A percentile compares a stretch with the other conserved stretches of the same genome.
Evolutionary conservation across 805 yeast species (phyloP).

Genomic region (Spathaspora sp.): DNA sequence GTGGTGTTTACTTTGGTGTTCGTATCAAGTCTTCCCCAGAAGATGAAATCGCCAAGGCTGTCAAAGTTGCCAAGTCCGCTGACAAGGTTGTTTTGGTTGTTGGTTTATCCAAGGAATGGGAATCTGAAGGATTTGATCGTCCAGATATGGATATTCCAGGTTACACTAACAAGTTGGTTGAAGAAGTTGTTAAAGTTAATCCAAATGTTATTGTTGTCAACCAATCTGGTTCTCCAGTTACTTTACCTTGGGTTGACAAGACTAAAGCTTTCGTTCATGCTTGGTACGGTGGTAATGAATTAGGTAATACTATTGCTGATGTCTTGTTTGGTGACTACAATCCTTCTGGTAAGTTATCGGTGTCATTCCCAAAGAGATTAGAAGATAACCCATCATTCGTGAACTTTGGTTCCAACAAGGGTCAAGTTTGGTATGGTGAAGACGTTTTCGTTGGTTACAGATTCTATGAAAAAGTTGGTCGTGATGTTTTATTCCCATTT

Average conservation of each 20-base stretch:
- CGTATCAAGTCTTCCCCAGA: constrained; percentile 15
- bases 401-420: constrained; percentile 48
- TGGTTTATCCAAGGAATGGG: constrained; percentile 56
- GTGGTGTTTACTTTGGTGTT: constrained; percentile 24
- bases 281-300: constrained; percentile 42
- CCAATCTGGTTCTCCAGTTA: constrained; percentile 61
- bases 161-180: constrained; percentile 41
- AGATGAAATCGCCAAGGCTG: constrained; percentile 35
- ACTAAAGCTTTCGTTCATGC: constrained; percentile 27
- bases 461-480: constrained; percentile 51
- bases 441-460: constrained; percentile 64
- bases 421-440: constrained; percentile 59
- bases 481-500: constrained; percentile 53
- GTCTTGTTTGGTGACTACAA: constrained; percentile 56
- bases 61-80: constrained; percentile 42
- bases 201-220: constrained; percentile 50
- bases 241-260: constrained; percentile 47
- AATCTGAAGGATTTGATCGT: constrained; percentile 59
- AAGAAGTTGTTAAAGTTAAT: constrained; percentile 43
- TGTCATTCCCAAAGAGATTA: constrained; percentile 49
- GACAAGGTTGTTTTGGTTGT: constrained; percentile 52
- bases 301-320: constrained; percentile 59
- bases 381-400: constrained; percentile 57
- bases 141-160: constrained; percentile 49
- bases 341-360: constrained; percentile 57